These are phyloP conservation scores for Guadua angustifolia DNA, from an alignment of 176 grass and related monocot species.

Conservation along the genomic window DNA sequence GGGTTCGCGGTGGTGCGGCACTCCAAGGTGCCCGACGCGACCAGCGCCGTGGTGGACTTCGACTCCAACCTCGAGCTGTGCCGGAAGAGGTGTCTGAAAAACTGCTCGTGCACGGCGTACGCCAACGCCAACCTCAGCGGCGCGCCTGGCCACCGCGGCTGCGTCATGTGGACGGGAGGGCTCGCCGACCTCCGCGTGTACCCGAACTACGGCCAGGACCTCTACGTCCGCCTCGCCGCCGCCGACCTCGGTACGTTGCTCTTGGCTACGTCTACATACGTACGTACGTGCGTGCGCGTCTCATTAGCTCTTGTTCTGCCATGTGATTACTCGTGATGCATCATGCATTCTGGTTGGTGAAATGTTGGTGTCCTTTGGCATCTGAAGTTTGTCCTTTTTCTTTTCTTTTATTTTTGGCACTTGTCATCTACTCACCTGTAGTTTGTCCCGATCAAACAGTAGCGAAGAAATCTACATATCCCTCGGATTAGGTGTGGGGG, in stretches of 20 bases:
- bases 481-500: too few species aligned
- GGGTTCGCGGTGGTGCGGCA: constrained; percentile 49
- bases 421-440: background rate
- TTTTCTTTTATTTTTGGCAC: background rate
- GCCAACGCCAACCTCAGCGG: constrained; percentile 51
- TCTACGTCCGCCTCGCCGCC: constrained; percentile 63
- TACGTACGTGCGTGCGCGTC: too few species aligned
- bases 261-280: background rate
- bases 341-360: constrained; percentile 21
- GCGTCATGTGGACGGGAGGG: constrained; percentile 61
- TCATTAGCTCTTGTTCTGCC: background rate
- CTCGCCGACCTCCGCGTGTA: constrained; percentile 54
- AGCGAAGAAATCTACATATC: too few species aligned
- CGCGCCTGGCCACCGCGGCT: constrained; percentile 43
- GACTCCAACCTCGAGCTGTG: constrained; percentile 37
- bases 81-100: constrained; percentile 44
- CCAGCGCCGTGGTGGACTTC: constrained; percentile 30
- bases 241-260: constrained; percentile 58
- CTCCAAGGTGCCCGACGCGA: constrained; percentile 63
- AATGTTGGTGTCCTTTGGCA: background rate
- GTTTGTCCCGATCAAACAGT: constrained; percentile 18
- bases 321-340: constrained; percentile 5
- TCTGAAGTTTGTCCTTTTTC: background rate
- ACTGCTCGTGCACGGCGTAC: constrained; percentile 73
- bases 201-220: constrained; percentile 50